A percentile compares a stretch with the other conserved stretches of the same genome.
phyloP scores from a whole-genome alignment of 352 stramenopile genomes.

The Phytophthora pistaciae region DNA sequence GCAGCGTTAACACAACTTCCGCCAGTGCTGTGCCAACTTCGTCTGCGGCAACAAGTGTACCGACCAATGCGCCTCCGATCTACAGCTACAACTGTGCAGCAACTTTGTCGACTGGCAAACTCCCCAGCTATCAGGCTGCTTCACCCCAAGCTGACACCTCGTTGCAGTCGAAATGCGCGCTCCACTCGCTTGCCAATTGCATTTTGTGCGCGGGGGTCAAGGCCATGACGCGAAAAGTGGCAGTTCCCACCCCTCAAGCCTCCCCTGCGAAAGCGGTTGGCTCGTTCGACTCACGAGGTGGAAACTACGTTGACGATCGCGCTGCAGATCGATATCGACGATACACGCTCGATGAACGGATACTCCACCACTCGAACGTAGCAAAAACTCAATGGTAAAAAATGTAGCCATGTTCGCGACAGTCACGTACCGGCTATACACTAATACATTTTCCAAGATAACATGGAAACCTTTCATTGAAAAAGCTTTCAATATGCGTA shows the following conservation, averaged over 20 bases:
- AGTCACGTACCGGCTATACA: not conserved
- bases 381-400: slow-evolving; percentile 18
- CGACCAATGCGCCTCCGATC: not conserved
- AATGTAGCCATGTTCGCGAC: not conserved
- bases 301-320: slow-evolving; percentile 13
- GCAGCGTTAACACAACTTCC: not conserved
- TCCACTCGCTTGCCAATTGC: slow-evolving; percentile 74
- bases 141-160: not conserved
- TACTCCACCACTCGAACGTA: slow-evolving; percentile 22
- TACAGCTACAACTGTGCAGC: slow-evolving; percentile 10
- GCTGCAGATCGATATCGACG: slow-evolving; percentile 32
- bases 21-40: not conserved
- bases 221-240: slow-evolving; percentile 33
- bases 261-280: slow-evolving; percentile 18
- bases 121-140: not conserved
- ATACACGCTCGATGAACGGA: slow-evolving; percentile 41
- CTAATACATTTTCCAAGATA: not conserved
- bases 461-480: not conserved
- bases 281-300: slow-evolving; percentile 4
- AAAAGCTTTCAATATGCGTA: too few species aligned
- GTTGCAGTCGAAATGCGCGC: slow-evolving; percentile 47
- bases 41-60: not conserved
- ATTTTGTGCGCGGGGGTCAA: slow-evolving; percentile 65
- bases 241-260: slow-evolving; percentile 10
- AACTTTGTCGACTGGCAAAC: not conserved